A percentile compares a stretch with the other conserved stretches of the same genome.
These are phyloP conservation scores for Westerdykella sp. DNA, from an alignment of 2,329 filamentous ascomycete genomes.

Conservation along the genomic window DNA sequence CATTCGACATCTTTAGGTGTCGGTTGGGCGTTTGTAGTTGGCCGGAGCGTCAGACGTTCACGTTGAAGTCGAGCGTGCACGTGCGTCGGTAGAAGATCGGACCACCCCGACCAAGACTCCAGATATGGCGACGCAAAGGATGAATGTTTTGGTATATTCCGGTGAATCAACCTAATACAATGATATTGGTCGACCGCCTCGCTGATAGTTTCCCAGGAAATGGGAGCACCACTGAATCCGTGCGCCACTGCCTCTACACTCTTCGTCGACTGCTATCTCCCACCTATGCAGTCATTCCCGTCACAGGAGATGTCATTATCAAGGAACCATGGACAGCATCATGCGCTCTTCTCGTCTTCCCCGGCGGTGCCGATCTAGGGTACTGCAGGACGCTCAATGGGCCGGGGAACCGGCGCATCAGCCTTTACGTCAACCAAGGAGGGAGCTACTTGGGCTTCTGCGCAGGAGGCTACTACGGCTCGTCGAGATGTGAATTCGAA, in stretches of 20 bases:
- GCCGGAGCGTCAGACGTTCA: background rate
- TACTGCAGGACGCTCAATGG: conserved; percentile 88
- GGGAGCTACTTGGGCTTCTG: conserved; percentile 88
- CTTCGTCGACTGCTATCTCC: conserved; percentile 79
- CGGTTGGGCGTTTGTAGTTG: conserved; percentile 1
- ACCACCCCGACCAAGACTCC: conserved; percentile 19
- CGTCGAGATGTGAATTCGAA: conserved; percentile 80
- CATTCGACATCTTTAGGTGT: conserved; percentile 50
- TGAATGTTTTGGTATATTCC: conserved; percentile 92
- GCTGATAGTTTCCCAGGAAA: conserved; percentile 51
- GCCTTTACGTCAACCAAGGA: conserved; percentile 76
- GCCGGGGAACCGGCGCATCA: conserved; percentile 75
- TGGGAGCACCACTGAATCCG: conserved; percentile 80
- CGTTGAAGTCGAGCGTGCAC: background rate
- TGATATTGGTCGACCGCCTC: background rate
- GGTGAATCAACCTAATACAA: conserved; percentile 46
- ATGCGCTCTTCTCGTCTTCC: conserved; percentile 84
- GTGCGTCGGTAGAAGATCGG: conserved; percentile 20
- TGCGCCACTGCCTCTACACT: conserved; percentile 81
- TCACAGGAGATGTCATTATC: conserved; percentile 70
- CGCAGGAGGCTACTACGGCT: conserved; percentile 89
- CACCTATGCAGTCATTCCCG: conserved; percentile 86
- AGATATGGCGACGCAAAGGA: conserved; percentile 59
- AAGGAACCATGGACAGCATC: conserved; percentile 87
- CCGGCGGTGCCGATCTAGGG: conserved; percentile 86